Evolutionary conservation across 2,329 filamentous ascomycete genomes (phyloP).

Genomic region (Penicillium sp.): DNA sequence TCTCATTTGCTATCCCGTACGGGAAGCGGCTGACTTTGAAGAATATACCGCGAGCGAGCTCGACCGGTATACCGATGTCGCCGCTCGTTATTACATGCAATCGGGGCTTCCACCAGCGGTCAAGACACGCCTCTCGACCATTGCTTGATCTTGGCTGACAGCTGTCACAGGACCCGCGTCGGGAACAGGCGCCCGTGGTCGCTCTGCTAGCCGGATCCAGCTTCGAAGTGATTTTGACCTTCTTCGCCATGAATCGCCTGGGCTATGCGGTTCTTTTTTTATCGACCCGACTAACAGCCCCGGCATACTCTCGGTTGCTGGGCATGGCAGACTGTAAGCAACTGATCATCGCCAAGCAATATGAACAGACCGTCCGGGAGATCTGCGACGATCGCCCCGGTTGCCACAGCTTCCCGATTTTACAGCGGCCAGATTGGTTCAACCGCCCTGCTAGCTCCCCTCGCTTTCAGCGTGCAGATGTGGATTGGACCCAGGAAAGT

Average conservation of each 20-base stretch:
- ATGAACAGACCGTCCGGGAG: slow-evolving; percentile 18
- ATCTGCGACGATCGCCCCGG: slow-evolving; percentile 17
- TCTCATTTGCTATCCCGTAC: slow-evolving; percentile 22
- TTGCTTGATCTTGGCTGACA: neutral
- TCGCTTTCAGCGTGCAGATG: slow-evolving; percentile 14
- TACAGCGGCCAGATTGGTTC: slow-evolving; percentile 23
- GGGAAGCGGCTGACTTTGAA: slow-evolving; percentile 20
- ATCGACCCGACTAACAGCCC: slow-evolving; percentile 53
- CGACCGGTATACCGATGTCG: slow-evolving; percentile 24
- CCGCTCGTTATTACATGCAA: slow-evolving; percentile 19
- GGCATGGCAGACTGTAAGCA: slow-evolving; percentile 39
- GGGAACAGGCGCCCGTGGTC: slow-evolving; percentile 38
- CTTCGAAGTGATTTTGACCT: slow-evolving; percentile 55
- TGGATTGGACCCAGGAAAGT: slow-evolving; percentile 25
- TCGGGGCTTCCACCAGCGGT: slow-evolving; percentile 20
- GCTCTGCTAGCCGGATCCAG: slow-evolving; percentile 55
- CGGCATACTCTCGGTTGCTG: slow-evolving; percentile 51
- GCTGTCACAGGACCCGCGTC: slow-evolving; percentile 30
- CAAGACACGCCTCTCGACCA: neutral
- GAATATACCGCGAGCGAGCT: slow-evolving; percentile 21
- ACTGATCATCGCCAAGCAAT: slow-evolving; percentile 20
- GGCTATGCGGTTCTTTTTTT: slow-evolving; percentile 57
- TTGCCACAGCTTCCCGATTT: slow-evolving; percentile 21
- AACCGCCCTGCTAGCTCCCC: slow-evolving; percentile 13
- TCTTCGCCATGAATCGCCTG: slow-evolving; percentile 55